Conservation (phyloP, 345 rosid species). For the Murraya koenigii region DNA sequence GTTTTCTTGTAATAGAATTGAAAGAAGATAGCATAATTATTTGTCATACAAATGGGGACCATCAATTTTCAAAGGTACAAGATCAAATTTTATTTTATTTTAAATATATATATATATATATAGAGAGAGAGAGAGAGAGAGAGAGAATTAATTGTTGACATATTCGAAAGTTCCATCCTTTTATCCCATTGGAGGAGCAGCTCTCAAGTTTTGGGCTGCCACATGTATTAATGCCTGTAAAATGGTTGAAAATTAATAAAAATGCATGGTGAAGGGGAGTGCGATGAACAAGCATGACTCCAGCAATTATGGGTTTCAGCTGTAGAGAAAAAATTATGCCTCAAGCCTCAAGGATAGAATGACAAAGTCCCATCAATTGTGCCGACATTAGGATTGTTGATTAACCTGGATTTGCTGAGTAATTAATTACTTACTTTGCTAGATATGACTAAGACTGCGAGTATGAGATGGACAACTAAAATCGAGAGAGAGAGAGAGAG, state of each 20-base stretch:
- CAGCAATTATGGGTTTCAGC: neutral
- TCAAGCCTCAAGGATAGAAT: neutral
- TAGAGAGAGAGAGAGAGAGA: too few species aligned
- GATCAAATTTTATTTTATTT: too few species aligned
- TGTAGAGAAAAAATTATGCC: constrained; percentile 1
- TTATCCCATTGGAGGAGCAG: too few species aligned
- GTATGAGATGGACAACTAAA: constrained; percentile 5
- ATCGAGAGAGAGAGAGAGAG: neutral
- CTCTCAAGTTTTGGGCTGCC: neutral
- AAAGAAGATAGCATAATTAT: neutral
- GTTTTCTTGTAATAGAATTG: neutral
- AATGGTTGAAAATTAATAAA: too few species aligned
- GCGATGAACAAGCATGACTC: neutral
- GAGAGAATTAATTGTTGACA: neutral
- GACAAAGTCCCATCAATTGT: constrained; percentile 13
- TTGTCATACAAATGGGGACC: neutral
- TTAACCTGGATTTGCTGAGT: neutral
- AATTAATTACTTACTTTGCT: neutral
- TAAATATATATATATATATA: too few species aligned
- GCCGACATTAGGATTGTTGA: constrained; percentile 26
- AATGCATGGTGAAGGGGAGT: neutral
- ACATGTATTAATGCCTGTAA: too few species aligned
- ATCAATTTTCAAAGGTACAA: neutral
- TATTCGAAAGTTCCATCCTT: neutral
- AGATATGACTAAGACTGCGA: neutral